Evolutionary conservation across 1,139 yeast species (phyloP).

Genomic region (Candida albicans): DNA sequence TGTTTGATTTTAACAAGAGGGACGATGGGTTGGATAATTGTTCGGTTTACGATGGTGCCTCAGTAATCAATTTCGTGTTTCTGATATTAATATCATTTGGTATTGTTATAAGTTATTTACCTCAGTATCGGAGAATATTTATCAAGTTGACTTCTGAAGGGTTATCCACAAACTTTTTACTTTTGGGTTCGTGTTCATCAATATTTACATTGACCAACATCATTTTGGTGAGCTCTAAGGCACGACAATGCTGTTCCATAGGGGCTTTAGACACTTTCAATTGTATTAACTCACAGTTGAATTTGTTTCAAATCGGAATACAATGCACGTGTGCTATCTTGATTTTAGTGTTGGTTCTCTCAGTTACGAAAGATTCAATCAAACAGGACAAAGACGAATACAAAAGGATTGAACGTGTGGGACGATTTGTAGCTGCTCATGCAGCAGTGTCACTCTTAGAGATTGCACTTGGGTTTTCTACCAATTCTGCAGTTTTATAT

Average conservation of each 20-base stretch:
- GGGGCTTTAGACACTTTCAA: constrained; percentile 50
- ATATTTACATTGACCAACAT: constrained; percentile 70
- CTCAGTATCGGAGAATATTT: constrained; percentile 69
- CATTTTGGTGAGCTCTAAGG: constrained; percentile 56
- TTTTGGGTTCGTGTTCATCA: constrained; percentile 74
- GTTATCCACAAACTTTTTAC: constrained; percentile 67
- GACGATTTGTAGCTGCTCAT: constrained; percentile 38
- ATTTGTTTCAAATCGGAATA: constrained; percentile 65
- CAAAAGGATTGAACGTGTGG: constrained; percentile 40
- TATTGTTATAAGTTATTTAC: constrained; percentile 70
- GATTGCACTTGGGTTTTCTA: constrained; percentile 29
- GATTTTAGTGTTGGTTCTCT: constrained; percentile 56
- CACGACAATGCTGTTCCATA: constrained; percentile 51
- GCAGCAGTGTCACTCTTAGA: constrained; percentile 36
- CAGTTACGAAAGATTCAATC: constrained; percentile 44
- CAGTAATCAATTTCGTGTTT: constrained; percentile 45
- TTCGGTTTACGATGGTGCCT: constrained; percentile 45
- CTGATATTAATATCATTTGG: constrained; percentile 62
- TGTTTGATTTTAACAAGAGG: neutral
- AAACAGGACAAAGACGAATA: constrained; percentile 50
- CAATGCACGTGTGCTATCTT: constrained; percentile 67
- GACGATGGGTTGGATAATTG: constrained; percentile 27
- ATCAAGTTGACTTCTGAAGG: constrained; percentile 72
- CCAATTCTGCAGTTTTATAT: constrained; percentile 21
- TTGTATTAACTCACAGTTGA: constrained; percentile 69